A percentile compares a stretch with the other conserved stretches of the same genome.
Conservation (phyloP, 2,329 filamentous ascomycete genomes). For the Cryphonectria radicalis region DNA sequence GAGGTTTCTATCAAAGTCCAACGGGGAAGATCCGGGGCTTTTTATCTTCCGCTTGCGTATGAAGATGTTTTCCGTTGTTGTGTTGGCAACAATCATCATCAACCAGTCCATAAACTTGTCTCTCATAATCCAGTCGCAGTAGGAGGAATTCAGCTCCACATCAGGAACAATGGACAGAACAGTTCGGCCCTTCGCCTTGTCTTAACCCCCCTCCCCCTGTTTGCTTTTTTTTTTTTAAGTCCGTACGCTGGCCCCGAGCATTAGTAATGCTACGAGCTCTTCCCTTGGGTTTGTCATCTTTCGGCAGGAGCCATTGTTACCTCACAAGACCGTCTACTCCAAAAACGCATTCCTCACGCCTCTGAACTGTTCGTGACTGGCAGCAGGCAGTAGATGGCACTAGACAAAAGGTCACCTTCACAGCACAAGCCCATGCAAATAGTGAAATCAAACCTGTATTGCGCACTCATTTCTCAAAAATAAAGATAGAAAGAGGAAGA, state of each 20-base stretch:
- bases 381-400: not conserved
- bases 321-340: not conserved
- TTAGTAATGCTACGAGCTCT: not conserved
- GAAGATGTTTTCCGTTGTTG: not conserved
- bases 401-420: not conserved
- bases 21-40: not conserved
- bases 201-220: no score
- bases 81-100: no score
- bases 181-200: no score
- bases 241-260: not conserved
- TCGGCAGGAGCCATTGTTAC: not conserved
- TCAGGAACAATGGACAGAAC: no score
- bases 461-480: not conserved
- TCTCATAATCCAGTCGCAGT: no score
- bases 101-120: no score
- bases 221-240: not conserved
- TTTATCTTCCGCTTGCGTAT: not conserved
- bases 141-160: no score
- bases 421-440: not conserved
- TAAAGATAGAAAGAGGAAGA: not conserved
- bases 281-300: not conserved
- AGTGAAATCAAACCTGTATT: not conserved
- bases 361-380: not conserved
- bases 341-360: no score
- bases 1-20: not conserved